Conservation (phyloP, 2,329 filamentous ascomycete species). For the Arachnopeziza araneosa region DNA sequence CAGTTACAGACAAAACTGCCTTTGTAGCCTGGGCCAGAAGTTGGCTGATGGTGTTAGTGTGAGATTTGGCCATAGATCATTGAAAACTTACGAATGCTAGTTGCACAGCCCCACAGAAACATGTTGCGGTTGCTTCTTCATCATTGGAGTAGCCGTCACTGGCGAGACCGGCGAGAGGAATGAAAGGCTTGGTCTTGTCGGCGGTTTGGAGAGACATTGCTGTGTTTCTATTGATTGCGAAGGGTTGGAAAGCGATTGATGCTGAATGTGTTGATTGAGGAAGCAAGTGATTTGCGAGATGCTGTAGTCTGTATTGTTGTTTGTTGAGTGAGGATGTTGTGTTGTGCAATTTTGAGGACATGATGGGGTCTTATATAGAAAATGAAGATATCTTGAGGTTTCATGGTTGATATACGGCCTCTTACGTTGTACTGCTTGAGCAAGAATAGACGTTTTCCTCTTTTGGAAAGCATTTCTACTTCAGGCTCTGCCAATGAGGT, state of each 20-base stretch:
- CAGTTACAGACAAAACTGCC: slow-evolving; percentile 55
- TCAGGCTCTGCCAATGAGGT: not conserved
- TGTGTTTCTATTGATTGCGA: not conserved
- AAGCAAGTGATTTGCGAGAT: not conserved
- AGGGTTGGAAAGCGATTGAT: not conserved
- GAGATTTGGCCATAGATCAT: not conserved
- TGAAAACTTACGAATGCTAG: slow-evolving; percentile 42
- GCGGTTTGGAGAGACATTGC: slow-evolving; percentile 4
- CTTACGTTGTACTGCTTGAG: not conserved
- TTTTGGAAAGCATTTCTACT: not conserved
- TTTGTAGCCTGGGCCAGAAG: slow-evolving; percentile 39
- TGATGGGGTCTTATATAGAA: not conserved
- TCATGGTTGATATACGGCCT: not conserved
- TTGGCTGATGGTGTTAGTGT: slow-evolving; percentile 34
- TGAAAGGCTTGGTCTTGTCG: slow-evolving; percentile 29
- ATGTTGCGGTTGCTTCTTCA: slow-evolving; percentile 49
- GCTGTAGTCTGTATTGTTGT: not conserved
- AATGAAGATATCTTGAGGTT: not conserved
- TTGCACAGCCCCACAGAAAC: slow-evolving; percentile 52
- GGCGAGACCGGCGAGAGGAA: slow-evolving; percentile 36
- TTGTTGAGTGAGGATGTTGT: not conserved
- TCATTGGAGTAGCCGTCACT: slow-evolving; percentile 41
- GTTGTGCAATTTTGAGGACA: not conserved
- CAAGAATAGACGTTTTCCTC: not conserved
- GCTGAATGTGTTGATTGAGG: not conserved